Percentiles rank a stretch among this genome's conserved stretches.
phyloP scores from a whole-genome alignment of 2,329 filamentous ascomycete species.

The Aureobasidium sp. region DNA sequence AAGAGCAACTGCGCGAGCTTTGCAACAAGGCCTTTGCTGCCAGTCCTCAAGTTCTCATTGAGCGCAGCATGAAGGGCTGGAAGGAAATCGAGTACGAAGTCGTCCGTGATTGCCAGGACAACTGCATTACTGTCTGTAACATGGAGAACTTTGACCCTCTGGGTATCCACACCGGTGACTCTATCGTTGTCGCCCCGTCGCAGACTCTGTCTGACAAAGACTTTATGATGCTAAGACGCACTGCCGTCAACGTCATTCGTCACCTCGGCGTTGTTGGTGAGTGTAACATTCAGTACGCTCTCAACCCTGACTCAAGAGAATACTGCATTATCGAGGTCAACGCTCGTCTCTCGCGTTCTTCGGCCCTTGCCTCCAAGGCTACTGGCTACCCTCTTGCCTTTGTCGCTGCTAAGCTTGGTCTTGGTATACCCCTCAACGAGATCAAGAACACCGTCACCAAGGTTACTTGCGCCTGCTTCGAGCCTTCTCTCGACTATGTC shows the following conservation, averaged over 20 bases:
- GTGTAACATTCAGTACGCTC: constrained; percentile 97
- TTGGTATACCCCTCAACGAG: constrained; percentile 91
- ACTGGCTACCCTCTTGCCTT: constrained; percentile 95
- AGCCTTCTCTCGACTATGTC: constrained; percentile 95
- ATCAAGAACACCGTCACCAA: constrained; percentile 95
- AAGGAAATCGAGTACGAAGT: constrained; percentile 99
- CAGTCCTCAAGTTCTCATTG: constrained; percentile 91
- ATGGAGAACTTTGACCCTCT: constrained; percentile 99
- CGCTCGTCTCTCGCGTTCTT: constrained; percentile 88
- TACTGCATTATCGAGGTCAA: constrained; percentile 99
- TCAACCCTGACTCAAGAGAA: constrained; percentile 90
- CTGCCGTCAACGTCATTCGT: constrained; percentile 92
- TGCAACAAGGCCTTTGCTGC: constrained; percentile 93
- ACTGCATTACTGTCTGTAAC: constrained; percentile 99
- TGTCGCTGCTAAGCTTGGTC: constrained; percentile 91
- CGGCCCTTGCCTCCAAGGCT: constrained; percentile 90
- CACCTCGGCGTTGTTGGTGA: constrained; percentile 96
- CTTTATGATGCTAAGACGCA: constrained; percentile 98
- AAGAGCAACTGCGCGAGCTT: constrained; percentile 72
- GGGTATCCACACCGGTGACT: constrained; percentile 96
- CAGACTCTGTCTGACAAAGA: constrained; percentile 96
- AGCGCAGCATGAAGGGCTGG: constrained; percentile 99
- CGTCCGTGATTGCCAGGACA: constrained; percentile 88
- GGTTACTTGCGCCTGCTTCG: constrained; percentile 93
- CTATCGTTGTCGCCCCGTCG: constrained; percentile 93